Conservation (phyloP, 257 asterid genomes). For the Solanum rostratum region DNA sequence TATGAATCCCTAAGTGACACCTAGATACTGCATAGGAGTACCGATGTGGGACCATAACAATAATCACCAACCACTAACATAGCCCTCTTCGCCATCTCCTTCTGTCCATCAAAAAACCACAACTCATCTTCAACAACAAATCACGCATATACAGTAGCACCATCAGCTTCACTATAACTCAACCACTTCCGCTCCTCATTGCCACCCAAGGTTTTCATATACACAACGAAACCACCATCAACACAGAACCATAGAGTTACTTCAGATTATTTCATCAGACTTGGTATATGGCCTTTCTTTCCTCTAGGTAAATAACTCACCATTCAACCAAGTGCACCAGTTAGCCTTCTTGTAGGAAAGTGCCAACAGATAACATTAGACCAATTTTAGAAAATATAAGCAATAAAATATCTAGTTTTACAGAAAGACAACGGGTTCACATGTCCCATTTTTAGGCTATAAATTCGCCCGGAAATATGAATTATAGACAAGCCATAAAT, state of each 20-base stretch:
- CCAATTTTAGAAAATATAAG: not conserved
- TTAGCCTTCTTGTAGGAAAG: not conserved
- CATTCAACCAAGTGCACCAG: not conserved
- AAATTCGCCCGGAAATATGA: not conserved
- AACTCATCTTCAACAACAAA: not conserved
- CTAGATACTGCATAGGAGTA: not conserved
- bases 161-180: not conserved
- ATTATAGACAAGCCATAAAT: not conserved
- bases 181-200: not conserved
- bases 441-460: not conserved
- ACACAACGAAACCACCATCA: not conserved
- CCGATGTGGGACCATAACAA: too few species aligned
- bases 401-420: not conserved
- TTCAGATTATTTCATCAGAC: not conserved
- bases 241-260: not conserved
- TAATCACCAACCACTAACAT: not conserved
- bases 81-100: not conserved
- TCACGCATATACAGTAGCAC: not conserved
- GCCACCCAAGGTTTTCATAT: not conserved
- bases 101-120: not conserved
- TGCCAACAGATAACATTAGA: not conserved
- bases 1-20: not conserved
- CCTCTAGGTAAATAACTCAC: not conserved
- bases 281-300: not conserved
- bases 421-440: not conserved